These are phyloP conservation scores for Aphanocladium album DNA, from an alignment of 2,329 filamentous ascomycete species.

Conservation along the genomic window DNA sequence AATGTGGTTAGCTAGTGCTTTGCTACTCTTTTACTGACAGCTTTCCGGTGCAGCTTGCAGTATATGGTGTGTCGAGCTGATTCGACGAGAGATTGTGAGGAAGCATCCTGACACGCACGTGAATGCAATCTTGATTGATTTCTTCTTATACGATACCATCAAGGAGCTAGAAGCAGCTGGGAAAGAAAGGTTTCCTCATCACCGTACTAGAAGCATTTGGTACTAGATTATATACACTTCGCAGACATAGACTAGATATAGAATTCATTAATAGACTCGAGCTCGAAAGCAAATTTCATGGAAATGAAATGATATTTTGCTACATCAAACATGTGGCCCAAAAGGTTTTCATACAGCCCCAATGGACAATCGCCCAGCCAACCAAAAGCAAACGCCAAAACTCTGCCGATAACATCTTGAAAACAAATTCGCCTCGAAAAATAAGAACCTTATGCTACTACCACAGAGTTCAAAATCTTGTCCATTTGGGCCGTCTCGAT, in stretches of 20 bases:
- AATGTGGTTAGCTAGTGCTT: accelerated
- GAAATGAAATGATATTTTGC: not conserved
- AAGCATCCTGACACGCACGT: constrained; percentile 64
- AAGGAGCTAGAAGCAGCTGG: constrained; percentile 71
- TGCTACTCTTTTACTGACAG: constrained; percentile 1
- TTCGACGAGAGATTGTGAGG: constrained; percentile 72
- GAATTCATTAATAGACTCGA: not conserved
- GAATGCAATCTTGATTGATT: constrained; percentile 94
- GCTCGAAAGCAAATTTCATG: not conserved
- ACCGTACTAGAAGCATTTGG: constrained; percentile 91
- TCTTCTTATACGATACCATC: constrained; percentile 92
- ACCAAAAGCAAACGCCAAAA: constrained; percentile 14
- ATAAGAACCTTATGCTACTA: constrained; percentile 27
- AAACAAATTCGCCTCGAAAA: not conserved
- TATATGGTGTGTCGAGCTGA: constrained; percentile 93
- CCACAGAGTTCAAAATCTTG: constrained; percentile 51
- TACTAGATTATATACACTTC: constrained; percentile 50
- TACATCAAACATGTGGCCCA: constrained; percentile 1
- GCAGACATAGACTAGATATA: not conserved
- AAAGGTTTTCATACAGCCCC: constrained; percentile 1
- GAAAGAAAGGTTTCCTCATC: constrained; percentile 62
- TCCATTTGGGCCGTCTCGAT: constrained; percentile 71
- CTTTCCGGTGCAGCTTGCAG: constrained; percentile 62
- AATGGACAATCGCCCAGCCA: not conserved
- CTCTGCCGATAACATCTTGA: not conserved